Evolutionary conservation across 208 protist species (phyloP).

Genomic region (Willaertia magna): DNA sequence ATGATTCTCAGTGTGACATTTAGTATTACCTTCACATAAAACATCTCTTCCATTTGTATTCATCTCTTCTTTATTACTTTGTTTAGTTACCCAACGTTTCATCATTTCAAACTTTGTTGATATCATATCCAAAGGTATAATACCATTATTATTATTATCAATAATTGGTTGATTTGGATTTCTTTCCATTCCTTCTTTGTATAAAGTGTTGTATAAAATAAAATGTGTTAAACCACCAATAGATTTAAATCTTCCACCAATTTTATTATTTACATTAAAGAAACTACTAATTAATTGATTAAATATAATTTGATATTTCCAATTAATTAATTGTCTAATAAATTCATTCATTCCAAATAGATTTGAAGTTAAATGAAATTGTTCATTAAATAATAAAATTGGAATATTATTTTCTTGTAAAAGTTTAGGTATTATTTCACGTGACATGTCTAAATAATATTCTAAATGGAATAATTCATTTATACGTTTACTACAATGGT

Average conservation of each 20-base stretch:
- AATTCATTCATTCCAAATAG: not conserved
- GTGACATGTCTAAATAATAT: not conserved
- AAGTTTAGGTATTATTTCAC: not conserved
- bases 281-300: not conserved
- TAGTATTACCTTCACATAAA: not conserved
- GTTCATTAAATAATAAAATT: not conserved
- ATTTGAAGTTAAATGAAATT: not conserved
- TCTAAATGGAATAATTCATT: not conserved
- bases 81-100: not conserved
- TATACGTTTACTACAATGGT: not conserved
- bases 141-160: not conserved
- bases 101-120: not conserved
- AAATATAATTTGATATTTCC: not conserved
- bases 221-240: not conserved
- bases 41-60: not conserved
- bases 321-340: not conserved
- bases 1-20: not conserved
- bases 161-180: not conserved
- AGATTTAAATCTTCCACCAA: not conserved
- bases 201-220: not conserved
- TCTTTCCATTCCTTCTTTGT: not conserved
- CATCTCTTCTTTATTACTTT: not conserved
- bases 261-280: not conserved
- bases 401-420: not conserved
- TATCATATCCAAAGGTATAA: not conserved